A percentile compares a stretch with the other conserved stretches of the same genome.
Evolutionary conservation across 164 flowering plant species (phyloP).

Genomic region (Tetracentron sinense): DNA sequence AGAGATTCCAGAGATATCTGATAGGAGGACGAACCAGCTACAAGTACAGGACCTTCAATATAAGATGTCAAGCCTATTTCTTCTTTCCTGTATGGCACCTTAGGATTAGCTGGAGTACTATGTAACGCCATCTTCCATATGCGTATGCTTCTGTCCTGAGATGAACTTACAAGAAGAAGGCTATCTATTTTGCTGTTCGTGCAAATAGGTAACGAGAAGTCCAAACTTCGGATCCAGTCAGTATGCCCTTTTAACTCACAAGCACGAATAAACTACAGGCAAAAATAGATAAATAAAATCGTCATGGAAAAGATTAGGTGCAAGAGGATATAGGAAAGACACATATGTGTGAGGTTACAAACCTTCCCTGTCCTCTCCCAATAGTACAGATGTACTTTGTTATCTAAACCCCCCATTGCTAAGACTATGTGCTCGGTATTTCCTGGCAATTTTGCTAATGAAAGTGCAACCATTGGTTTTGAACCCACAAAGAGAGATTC

Average conservation of each 20-base stretch:
- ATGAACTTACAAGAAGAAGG: constrained; percentile 83
- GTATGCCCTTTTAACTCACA: constrained; percentile 94
- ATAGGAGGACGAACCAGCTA: constrained; percentile 60
- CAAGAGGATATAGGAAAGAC: neutral
- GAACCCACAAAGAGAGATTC: constrained; percentile 60
- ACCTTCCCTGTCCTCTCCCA: constrained; percentile 78
- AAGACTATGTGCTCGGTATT: constrained; percentile 47
- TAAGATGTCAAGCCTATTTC: constrained; percentile 67
- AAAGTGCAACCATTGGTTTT: constrained; percentile 83
- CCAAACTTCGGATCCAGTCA: constrained; percentile 95
- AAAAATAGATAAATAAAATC: constrained; percentile 15
- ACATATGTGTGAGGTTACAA: constrained; percentile 9
- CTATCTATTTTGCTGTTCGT: constrained; percentile 30
- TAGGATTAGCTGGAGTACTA: constrained; percentile 19
- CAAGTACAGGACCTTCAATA: constrained; percentile 79
- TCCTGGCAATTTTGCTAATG: constrained; percentile 81
- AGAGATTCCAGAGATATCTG: constrained; percentile 90
- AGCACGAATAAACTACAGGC: constrained; percentile 61
- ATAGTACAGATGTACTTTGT: constrained; percentile 77
- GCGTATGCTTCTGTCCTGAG: constrained; percentile 94
- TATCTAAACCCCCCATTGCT: constrained; percentile 96
- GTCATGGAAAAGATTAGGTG: neutral
- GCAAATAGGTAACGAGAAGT: constrained; percentile 73
- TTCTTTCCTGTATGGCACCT: constrained; percentile 31
- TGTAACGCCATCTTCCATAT: constrained; percentile 72